These are phyloP conservation scores for Cucurbita ficifolia DNA, from an alignment of 306 rosid species.

Conservation along the genomic window DNA sequence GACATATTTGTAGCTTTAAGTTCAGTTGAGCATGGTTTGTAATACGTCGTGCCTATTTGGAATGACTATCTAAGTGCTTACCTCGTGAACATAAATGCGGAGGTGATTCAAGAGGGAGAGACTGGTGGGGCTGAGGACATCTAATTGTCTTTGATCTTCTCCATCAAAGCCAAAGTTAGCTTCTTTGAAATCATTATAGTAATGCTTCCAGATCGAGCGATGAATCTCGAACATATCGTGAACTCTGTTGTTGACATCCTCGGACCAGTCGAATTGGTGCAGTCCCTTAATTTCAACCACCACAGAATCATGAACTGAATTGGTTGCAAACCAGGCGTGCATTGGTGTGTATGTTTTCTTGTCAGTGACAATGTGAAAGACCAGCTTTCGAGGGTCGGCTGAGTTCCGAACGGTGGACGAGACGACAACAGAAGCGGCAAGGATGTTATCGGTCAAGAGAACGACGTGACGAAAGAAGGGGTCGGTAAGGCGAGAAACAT, in stretches of 20 bases:
- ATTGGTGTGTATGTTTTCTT: conserved; percentile 76
- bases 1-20: conserved; percentile 24
- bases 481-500: conserved; percentile 51
- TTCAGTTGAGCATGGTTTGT: no score
- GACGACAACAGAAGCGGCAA: conserved; percentile 83
- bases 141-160: conserved; percentile 32
- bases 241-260: conserved; percentile 54
- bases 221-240: conserved; percentile 65
- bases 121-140: conserved; percentile 46
- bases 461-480: conserved; percentile 55
- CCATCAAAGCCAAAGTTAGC: conserved; percentile 18
- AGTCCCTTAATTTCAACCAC: conserved; percentile 80
- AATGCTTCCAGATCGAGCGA: conserved; percentile 54
- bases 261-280: conserved; percentile 87
- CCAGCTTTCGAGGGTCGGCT: conserved; percentile 49
- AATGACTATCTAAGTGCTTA: conserved; percentile 5
- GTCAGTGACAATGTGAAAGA: conserved; percentile 77
- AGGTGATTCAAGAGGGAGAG: conserved; percentile 79
- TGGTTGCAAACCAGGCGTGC: conserved; percentile 95
- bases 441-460: conserved; percentile 74
- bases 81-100: conserved; percentile 69
- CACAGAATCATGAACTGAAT: conserved; percentile 40
- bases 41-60: background rate
- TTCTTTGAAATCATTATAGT: conserved; percentile 33
- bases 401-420: conserved; percentile 57